Conservation (phyloP, 1,284 basidiomycete genomes). For the Heterobasidion irregulare region DNA sequence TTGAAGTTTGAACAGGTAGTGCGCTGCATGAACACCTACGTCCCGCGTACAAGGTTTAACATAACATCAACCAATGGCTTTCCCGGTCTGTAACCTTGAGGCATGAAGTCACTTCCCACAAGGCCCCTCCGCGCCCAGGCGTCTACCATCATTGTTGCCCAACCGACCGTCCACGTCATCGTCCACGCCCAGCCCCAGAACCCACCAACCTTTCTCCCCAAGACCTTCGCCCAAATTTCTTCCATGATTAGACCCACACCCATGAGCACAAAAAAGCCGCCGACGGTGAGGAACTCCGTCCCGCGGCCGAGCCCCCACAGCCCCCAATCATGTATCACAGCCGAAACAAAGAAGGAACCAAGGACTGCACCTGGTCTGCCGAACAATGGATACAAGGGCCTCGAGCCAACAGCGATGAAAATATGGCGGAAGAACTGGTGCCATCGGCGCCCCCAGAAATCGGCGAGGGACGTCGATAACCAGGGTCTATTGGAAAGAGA, state of each 20-base stretch:
- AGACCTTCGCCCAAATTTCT: constrained; percentile 28
- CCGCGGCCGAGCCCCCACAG: constrained; percentile 52
- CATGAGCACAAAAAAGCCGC: constrained; percentile 49
- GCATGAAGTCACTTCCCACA: constrained; percentile 14
- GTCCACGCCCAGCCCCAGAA: constrained; percentile 44
- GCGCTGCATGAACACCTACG: too few relatives aligned
- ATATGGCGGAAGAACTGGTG: constrained; percentile 32
- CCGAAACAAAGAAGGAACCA: constrained; percentile 50
- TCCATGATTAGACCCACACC: constrained; percentile 45
- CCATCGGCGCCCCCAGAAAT: constrained; percentile 38
- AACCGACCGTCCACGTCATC: constrained; percentile 32
- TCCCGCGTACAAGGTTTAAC: too few relatives aligned
- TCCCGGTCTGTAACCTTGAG: constrained; percentile 2
- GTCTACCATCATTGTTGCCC: constrained; percentile 43
- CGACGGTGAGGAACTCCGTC: constrained; percentile 32
- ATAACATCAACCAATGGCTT: neutral
- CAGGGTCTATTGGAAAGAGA: constrained; percentile 33
- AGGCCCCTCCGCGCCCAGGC: constrained; percentile 45
- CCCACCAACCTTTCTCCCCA: constrained; percentile 36
- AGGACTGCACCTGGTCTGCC: constrained; percentile 40
- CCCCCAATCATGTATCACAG: constrained; percentile 45
- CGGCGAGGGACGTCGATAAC: constrained; percentile 26
- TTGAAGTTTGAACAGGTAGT: too few relatives aligned
- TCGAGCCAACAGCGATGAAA: constrained; percentile 27
- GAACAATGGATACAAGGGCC: constrained; percentile 22